Evolutionary conservation across 495 filamentous ascomycete genomes (phyloP), one percentile per base, ranked within the genome.

Genomic region (Cryomyces minteri): DNA sequence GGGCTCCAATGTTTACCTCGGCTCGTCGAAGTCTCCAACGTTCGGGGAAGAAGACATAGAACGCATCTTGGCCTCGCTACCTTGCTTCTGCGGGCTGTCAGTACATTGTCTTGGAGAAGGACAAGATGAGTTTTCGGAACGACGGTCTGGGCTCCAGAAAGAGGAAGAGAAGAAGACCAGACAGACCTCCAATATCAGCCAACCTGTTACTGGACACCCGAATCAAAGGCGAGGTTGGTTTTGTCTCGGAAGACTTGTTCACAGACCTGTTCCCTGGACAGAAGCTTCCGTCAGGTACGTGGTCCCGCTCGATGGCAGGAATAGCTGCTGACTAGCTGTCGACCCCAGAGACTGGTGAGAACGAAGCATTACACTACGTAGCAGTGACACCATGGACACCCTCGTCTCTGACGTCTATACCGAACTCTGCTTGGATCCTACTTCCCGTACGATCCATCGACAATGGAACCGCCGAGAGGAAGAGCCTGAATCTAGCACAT

Each of bases 171-270:
- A 67, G 67, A 44, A 64, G 72, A 52, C 48, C 48, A 14, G 61
- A 78, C 43, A 69, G 66, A 48, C 62, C 67, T 18, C 69, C 80
- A 10, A 65, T 77, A 8, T 68, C 75, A 34, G 77, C 76, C 8
- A 68, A 69, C 31, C 58, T 96, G n/a, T 57, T 71, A 30, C 68
- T 88, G 32, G 84, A 93, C 54, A 78, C 82, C 55, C 80, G 87
- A 61, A 67, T 93, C 52, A 84, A 79, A 63, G 84, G 82, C n/a
- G 84, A 92, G 50, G 73, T 86, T 31, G 90, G 84, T 40, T 74
- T 90, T 39, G 57, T 98, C 43, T 92, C 88, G 12, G 80, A 88
- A 53, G 83, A 93, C 58, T 69, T 98, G 32, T 85, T 82, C 48
- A 67, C 69, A 31, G 81, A 92, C 57, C 70, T 95, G 39, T 93